Evolutionary conservation across 805 yeast genomes (phyloP).

Genomic region (Millerozyma miso): DNA sequence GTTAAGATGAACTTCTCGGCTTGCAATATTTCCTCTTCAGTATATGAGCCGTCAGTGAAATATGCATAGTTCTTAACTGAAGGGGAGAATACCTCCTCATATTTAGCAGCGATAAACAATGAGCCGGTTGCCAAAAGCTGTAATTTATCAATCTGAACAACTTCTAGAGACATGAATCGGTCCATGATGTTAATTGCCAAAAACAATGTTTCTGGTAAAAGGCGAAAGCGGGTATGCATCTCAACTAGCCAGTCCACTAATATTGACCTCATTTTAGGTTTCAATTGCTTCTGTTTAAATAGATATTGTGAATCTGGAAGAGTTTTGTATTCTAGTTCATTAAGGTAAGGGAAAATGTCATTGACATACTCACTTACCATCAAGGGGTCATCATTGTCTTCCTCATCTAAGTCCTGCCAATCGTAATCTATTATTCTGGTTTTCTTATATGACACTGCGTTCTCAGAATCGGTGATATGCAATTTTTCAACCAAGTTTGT

Average conservation of each 20-base stretch:
- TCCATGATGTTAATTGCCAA: constrained; percentile 85
- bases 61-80: constrained; percentile 81
- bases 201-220: constrained; percentile 81
- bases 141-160: constrained; percentile 70
- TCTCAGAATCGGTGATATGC: constrained; percentile 9
- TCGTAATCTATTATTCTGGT: constrained; percentile 39
- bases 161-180: constrained; percentile 71
- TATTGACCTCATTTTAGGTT: constrained; percentile 81
- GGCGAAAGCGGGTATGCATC: constrained; percentile 77
- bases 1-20: constrained; percentile 80
- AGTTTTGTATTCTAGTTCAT: constrained; percentile 66
- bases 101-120: constrained; percentile 85
- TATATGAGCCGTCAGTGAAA: constrained; percentile 81
- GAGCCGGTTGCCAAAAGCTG: constrained; percentile 86
- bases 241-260: constrained; percentile 93
- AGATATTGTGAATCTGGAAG: constrained; percentile 71
- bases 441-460: constrained; percentile 28
- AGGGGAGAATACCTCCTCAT: constrained; percentile 88
- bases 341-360: constrained; percentile 79
- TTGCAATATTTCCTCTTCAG: constrained; percentile 73
- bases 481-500: constrained; percentile 41
- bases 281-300: constrained; percentile 57
- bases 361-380: constrained; percentile 92
- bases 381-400: constrained; percentile 63
- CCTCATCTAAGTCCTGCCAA: constrained; percentile 74